Evolutionary conservation across 2,329 filamentous ascomycete genomes (phyloP), one percentile per base, ranked within the genome.

Genomic region (Alternaria longipes): DNA sequence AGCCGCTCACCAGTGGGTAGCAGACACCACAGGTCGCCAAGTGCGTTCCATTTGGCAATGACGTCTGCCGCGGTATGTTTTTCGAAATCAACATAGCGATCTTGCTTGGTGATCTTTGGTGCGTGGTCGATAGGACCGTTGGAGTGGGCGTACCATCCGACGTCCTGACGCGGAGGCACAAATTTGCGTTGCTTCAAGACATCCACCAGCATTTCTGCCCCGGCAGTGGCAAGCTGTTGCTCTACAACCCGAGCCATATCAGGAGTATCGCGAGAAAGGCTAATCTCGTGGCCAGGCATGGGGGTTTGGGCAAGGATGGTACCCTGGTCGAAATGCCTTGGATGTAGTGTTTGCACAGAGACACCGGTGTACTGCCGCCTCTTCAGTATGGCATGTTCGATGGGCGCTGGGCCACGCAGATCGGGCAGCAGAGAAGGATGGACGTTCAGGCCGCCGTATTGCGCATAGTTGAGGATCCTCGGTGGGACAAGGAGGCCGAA

Each of bases 381-480:
- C 28, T 85, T 81, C 14, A 98, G 83, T 36, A 98, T 84, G n/a
- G 92, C 88, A 78, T 94, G 91, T 64, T 97, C 91, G 14, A 99
- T 84, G 0, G 95, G 95, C 2, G 95, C 92, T 11, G 95, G 87
- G 2, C 95, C 95, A 59, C 91, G 89, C 60, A 97, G 88, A 75
- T 95, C 90, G 4, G 94, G 94, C 14, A 99, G 85, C 28, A 97
- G 81, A 0, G 94, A 98, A 1, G 95, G 95, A 74, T 99, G 95
- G 2, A 99, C 85, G 78, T 99, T 99, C 3, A 99, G 81, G 0
- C 95, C 95, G 44, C 94, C 94, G 79, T 96, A 97, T 69, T 86
- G 87, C 24, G 91, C 87, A 1, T 81, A 81, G 22, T 82, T 81
- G 22, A 99, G 83, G 16, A 98, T 87, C 5, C 92, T 85, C 0